phyloP scores from a whole-genome alignment of 2,329 filamentous ascomycete genomes.

The Phaeosphaeriaceae sp. region DNA sequence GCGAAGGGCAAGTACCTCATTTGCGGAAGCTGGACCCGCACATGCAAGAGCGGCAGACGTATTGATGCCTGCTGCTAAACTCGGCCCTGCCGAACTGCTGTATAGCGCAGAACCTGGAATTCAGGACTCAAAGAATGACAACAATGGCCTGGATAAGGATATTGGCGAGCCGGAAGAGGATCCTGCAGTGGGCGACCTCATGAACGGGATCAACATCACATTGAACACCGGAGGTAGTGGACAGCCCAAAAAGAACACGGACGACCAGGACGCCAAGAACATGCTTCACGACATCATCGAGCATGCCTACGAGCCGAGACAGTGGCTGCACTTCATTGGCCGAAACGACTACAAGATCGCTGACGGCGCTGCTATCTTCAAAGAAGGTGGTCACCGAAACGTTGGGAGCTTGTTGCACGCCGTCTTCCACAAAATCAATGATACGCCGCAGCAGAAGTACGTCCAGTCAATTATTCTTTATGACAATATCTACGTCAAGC shows the following conservation, averaged over 20 bases:
- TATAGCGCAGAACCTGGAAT: too few species aligned
- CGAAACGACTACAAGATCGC: neutral
- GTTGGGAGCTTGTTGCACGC: neutral
- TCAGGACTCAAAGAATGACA: too few species aligned
- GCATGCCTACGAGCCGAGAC: neutral
- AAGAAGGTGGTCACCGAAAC: neutral
- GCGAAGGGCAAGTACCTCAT: too few species aligned
- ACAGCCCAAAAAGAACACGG: neutral
- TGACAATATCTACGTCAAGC: neutral
- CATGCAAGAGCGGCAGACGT: too few species aligned
- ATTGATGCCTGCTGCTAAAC: too few species aligned
- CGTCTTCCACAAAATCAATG: neutral
- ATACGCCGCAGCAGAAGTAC: neutral
- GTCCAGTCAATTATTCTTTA: neutral
- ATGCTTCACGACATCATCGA: neutral
- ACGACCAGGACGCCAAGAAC: neutral
- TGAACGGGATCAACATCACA: too few species aligned
- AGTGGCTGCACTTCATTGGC: neutral
- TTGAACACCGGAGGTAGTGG: neutral
- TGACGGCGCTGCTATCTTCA: neutral
- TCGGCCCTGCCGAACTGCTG: too few species aligned
- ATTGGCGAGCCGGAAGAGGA: too few species aligned
- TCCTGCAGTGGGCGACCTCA: too few species aligned
- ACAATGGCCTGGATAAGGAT: too few species aligned
- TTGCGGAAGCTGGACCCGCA: too few species aligned